Conservation (phyloP, 73 alveolate species). For the Urostyla sp. region DNA sequence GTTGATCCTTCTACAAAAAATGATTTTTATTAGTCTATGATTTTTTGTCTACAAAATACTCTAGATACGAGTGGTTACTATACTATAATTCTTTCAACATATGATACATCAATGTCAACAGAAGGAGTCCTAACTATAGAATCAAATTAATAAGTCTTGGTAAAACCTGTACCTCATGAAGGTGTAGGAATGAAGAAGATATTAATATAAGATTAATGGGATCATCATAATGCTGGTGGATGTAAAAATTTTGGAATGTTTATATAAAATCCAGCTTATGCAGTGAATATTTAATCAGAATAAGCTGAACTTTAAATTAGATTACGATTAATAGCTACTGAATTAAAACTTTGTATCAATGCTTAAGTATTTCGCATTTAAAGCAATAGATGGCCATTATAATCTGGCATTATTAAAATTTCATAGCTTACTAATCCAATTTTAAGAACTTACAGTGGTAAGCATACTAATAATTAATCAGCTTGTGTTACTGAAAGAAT, state of each 20-base stretch:
- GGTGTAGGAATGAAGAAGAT: conserved; percentile 25
- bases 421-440: conserved; percentile 19
- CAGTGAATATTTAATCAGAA: conserved; percentile 9
- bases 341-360: conserved; percentile 38
- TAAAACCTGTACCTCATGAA: conserved; percentile 22
- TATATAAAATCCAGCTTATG: conserved; percentile 51
- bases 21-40: conserved; percentile 30
- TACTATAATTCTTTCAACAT: conserved; percentile 51
- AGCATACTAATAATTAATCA: conserved; percentile 34
- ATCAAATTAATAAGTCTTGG: conserved; percentile 19
- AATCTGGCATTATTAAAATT: conserved; percentile 4
- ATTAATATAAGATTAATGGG: conserved; percentile 26
- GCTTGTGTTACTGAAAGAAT: conserved; percentile 3
- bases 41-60: conserved; percentile 7
- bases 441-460: conserved; percentile 25
- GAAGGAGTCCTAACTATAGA: conserved; percentile 49
- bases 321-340: conserved; percentile 18
- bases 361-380: conserved; percentile 34
- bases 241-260: conserved; percentile 56
- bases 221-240: conserved; percentile 40
- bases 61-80: conserved; percentile 19
- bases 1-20: conserved; percentile 40
- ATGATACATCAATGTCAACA: conserved; percentile 2
- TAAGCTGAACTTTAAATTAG: conserved; percentile 34
- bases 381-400: conserved; percentile 32